Conservation (phyloP, 306 rosid genomes). For the Glycyrrhiza uralensis region DNA sequence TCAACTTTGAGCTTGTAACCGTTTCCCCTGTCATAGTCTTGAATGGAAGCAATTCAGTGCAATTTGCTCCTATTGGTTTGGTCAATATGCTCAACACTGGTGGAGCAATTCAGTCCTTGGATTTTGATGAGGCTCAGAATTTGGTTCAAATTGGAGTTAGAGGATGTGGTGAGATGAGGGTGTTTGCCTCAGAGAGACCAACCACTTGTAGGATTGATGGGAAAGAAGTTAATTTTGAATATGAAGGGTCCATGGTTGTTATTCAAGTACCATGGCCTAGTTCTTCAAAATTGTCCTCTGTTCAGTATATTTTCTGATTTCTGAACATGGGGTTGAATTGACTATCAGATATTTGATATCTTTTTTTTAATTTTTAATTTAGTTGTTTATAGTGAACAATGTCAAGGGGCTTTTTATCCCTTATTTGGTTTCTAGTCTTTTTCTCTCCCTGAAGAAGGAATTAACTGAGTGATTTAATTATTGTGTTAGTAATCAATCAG, state of each 20-base stretch:
- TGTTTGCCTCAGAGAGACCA: constrained; percentile 68
- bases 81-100: constrained; percentile 88
- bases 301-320: constrained; percentile 61
- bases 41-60: constrained; percentile 31
- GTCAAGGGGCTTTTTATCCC: constrained; percentile 20
- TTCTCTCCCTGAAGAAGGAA: neutral
- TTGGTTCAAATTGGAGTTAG: constrained; percentile 51
- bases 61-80: constrained; percentile 81
- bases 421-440: constrained; percentile 2
- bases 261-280: constrained; percentile 75
- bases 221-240: constrained; percentile 47
- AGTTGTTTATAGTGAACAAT: neutral
- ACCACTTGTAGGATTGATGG: constrained; percentile 52
- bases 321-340: constrained; percentile 23
- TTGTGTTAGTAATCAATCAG: neutral
- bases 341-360: neutral
- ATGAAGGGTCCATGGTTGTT: constrained; percentile 52
- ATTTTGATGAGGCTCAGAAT: constrained; percentile 34
- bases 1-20: constrained; percentile 79
- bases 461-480: neutral
- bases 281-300: constrained; percentile 49
- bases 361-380: neutral
- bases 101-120: constrained; percentile 69
- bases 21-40: constrained; percentile 61
- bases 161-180: constrained; percentile 80